Evolutionary conservation across 1,139 yeast genomes (phyloP).

Genomic region (Yarrowia galli): DNA sequence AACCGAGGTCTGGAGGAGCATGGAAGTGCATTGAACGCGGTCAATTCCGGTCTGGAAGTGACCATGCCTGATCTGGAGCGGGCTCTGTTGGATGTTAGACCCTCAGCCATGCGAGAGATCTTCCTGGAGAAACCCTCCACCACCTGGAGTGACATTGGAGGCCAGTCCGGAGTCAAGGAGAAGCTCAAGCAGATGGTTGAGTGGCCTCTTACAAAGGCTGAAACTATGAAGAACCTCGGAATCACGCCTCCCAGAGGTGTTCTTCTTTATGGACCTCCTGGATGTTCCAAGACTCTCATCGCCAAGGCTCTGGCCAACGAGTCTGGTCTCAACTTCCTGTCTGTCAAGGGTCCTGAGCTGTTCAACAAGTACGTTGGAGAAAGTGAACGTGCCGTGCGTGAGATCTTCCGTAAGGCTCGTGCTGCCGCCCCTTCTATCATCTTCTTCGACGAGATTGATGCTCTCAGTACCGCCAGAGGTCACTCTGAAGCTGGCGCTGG

Average conservation of each 20-base stretch:
- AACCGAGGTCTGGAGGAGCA: conserved; percentile 59
- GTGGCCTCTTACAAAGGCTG: conserved; percentile 85
- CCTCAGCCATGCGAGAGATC: conserved; percentile 97
- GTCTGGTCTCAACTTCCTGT: conserved; percentile 88
- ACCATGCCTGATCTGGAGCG: conserved; percentile 62
- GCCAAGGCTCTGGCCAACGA: conserved; percentile 96
- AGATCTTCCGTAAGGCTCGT: conserved; percentile 87
- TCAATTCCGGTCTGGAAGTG: conserved; percentile 53
- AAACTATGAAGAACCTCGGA: conserved; percentile 76
- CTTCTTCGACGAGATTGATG: conserved; percentile 95
- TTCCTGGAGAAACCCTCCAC: conserved; percentile 94
- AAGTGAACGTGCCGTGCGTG: conserved; percentile 86
- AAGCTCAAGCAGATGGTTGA: conserved; percentile 90
- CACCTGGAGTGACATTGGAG: conserved; percentile 94
- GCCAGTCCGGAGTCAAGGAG: conserved; percentile 81
- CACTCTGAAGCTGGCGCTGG: conserved; percentile 71
- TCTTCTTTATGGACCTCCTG: conserved; percentile 92
- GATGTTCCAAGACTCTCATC: conserved; percentile 91
- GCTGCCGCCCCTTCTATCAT: conserved; percentile 93
- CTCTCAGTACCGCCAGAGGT: conserved; percentile 78
- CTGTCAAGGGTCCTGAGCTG: conserved; percentile 95
- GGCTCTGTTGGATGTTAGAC: conserved; percentile 80
- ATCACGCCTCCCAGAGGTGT: conserved; percentile 92
- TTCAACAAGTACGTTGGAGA: conserved; percentile 96
- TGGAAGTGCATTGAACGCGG: conserved; percentile 41